These are phyloP conservation scores for Capsicum baccatum DNA, from an alignment of 257 asterid genomes.

Conservation along the genomic window DNA sequence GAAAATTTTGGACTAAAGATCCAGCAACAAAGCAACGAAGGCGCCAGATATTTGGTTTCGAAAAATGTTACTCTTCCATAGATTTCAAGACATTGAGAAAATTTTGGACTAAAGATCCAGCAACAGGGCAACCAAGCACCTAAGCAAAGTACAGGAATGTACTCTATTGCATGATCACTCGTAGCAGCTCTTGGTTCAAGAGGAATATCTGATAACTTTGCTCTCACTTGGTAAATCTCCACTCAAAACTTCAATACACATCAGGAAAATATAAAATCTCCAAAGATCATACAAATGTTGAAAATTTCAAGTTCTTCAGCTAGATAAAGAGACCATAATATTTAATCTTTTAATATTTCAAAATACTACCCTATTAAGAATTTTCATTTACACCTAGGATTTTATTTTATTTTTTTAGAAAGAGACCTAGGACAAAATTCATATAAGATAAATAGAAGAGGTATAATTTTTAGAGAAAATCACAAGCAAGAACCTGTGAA, in stretches of 20 bases:
- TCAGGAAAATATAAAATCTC: constrained; percentile 21
- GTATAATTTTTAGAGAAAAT: neutral
- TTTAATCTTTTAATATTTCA: neutral
- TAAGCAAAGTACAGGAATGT: constrained; percentile 71
- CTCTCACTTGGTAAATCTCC: constrained; percentile 57
- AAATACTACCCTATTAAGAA: neutral
- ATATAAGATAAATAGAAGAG: neutral
- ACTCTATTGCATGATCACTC: constrained; percentile 50
- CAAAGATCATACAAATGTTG: neutral
- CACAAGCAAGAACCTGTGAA: neutral
- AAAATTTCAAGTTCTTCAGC: neutral
- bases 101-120: too few species aligned
- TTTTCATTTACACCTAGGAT: neutral
- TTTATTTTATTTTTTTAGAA: too few species aligned
- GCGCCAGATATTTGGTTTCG: too few species aligned
- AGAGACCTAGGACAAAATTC: neutral
- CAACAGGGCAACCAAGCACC: constrained; percentile 60
- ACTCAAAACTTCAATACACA: constrained; percentile 32
- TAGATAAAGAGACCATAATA: neutral
- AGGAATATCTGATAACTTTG: constrained; percentile 42
- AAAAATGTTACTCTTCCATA: too few species aligned
- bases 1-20: too few species aligned
- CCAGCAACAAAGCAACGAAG: too few species aligned
- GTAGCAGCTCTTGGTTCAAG: constrained; percentile 48
- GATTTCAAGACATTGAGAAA: too few species aligned